Conservation (phyloP, 1,284 basidiomycete species). For the Apiotrichum brassicae region DNA sequence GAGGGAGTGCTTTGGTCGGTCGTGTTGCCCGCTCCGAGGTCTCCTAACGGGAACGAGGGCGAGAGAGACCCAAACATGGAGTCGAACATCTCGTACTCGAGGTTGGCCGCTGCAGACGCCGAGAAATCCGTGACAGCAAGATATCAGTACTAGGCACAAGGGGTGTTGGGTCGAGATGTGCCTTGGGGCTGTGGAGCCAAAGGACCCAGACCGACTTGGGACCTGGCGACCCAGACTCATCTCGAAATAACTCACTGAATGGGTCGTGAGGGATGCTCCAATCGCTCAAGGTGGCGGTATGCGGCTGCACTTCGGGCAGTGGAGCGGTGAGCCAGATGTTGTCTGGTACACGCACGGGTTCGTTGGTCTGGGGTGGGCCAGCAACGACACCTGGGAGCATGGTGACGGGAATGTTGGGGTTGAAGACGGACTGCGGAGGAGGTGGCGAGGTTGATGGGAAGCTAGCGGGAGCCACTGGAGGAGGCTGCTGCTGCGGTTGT, state of each 20-base stretch:
- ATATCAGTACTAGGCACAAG: background rate
- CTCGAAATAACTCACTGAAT: constrained; percentile 13
- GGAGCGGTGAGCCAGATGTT: constrained; percentile 25
- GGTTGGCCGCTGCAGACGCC: constrained; percentile 22
- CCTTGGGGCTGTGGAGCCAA: no score
- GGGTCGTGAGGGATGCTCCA: constrained; percentile 15
- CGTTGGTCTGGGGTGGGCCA: constrained; percentile 1
- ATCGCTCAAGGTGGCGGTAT: constrained; percentile 6
- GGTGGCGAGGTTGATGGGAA: constrained; percentile 11
- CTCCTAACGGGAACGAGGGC: constrained; percentile 29
- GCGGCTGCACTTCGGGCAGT: constrained; percentile 13
- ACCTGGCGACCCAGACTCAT: background rate
- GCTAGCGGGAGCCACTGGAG: background rate
- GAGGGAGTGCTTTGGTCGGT: constrained; percentile 16
- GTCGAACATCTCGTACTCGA: constrained; percentile 42
- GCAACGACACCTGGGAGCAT: constrained; percentile 13
- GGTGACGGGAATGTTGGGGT: constrained; percentile 13
- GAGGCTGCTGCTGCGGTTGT: background rate
- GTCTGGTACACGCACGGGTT: constrained; percentile 16
- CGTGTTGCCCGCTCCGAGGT: constrained; percentile 11
- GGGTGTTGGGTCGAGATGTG: background rate
- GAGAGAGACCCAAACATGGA: constrained; percentile 38
- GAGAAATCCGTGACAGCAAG: constrained; percentile 9
- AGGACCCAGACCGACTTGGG: no score
- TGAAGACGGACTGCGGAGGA: constrained; percentile 1